Evolutionary conservation across 164 flowering plant genomes (phyloP), one percentile per base, ranked within the genome.

Genomic region (Annona squamosa): DNA sequence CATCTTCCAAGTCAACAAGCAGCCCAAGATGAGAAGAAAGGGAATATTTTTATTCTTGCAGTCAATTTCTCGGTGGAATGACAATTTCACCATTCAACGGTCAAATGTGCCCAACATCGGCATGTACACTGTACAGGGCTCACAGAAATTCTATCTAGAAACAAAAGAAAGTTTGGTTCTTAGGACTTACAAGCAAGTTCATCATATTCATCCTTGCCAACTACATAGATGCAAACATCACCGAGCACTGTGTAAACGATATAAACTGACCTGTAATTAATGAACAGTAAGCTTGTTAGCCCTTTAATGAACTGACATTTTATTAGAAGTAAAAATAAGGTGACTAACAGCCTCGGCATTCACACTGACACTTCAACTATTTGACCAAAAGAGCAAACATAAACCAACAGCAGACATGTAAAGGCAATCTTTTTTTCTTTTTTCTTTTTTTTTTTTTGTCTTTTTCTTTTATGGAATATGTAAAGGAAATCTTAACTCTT

Each of bases 191-290:
- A 88, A n/a, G 98, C 90, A 73, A 95, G 97, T 84, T 95, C 99
- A 77, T 95, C 99, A 73, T 95, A 95, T 71, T 87, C 97, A 79
- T 95, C 99, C 86, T 95, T 95, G 81, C 99, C 99, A 65, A 95
- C 97, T 71, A 89, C 87, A 74, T 77, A 95, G 68, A 95, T 76
- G 82, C 94, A 88, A 77, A 95, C 92, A 83, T 90, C 99, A 68
- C 99, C 98, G 64, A 95, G 93, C 72, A 93, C 87, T 0, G 99
- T 91, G 82, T 93, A 95, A 13, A 95, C 99, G 74, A 95, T 86
- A 78, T 93, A 95, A 16, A 95, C 99, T 37, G 99, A 95, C 81
- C 98, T 95, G 90, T 68, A 57, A 75, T 48, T 70, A 42, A 16
- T 12, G 26, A 61, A 26, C 16, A n/a, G 65, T 19, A 17, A n/a